phyloP scores from a whole-genome alignment of 495 filamentous ascomycete genomes.

The Friedmanniomyces endolithicus region DNA sequence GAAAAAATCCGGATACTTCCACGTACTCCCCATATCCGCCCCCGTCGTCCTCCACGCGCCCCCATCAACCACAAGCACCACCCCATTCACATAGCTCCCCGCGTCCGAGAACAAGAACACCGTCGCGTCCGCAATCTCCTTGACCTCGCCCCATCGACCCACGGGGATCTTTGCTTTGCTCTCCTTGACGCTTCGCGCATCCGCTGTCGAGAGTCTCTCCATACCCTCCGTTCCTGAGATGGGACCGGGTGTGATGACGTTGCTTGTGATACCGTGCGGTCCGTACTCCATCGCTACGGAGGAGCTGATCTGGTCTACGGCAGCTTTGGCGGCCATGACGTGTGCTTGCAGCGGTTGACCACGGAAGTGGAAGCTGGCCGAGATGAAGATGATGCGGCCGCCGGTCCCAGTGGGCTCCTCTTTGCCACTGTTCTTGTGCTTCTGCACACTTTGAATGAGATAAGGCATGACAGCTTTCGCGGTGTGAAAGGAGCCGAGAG shows the following conservation, averaged over 20 bases:
- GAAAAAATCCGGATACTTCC: conserved; percentile 52
- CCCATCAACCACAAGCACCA: conserved; percentile 64
- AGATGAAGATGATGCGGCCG: conserved; percentile 78
- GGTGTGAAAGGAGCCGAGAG: conserved; percentile 85
- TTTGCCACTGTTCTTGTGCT: conserved; percentile 42
- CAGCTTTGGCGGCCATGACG: conserved; percentile 81
- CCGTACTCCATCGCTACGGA: conserved; percentile 75
- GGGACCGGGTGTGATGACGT: conserved; percentile 72
- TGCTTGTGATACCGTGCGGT: conserved; percentile 75
- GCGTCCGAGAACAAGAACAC: conserved; percentile 75
- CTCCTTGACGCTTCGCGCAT: conserved; percentile 28
- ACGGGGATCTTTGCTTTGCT: conserved; percentile 42
- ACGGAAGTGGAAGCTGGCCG: conserved; percentile 79
- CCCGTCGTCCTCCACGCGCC: conserved; percentile 52
- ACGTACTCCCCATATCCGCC: conserved; percentile 23
- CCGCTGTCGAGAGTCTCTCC: conserved; percentile 29
- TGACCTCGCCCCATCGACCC: conserved; percentile 63
- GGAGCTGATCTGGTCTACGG: conserved; percentile 68
- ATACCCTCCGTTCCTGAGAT: conserved; percentile 54
- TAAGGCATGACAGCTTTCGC: conserved; percentile 80
- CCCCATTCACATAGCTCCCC: conserved; percentile 72
- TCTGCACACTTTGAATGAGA: conserved; percentile 56
- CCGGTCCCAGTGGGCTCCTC: conserved; percentile 42
- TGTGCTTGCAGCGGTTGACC: conserved; percentile 75
- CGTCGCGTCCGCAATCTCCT: conserved; percentile 86